Evolutionary conservation across 179 eudicot species (phyloP).

Genomic region (Nepenthes alata): DNA sequence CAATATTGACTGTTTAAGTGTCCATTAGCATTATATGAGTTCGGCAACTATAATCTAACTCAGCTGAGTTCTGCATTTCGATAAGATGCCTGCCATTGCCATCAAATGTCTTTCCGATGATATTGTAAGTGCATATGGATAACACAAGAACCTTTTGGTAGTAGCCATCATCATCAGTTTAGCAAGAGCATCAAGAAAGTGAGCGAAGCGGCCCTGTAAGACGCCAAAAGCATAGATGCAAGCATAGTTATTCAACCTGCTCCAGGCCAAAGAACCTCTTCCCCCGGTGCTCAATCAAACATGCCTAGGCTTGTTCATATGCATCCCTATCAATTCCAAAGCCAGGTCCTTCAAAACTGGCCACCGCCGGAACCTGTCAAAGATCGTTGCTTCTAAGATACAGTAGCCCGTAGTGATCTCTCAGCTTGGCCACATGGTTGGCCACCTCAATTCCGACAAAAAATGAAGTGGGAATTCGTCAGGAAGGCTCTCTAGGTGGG

Average conservation of each 20-base stretch:
- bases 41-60: too few species aligned
- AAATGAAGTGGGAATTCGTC: neutral
- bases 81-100: too few species aligned
- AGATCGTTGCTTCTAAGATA: neutral
- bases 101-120: too few species aligned
- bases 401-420: neutral
- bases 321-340: neutral
- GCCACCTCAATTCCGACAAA: neutral
- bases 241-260: neutral
- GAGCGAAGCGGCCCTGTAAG: neutral
- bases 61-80: too few species aligned
- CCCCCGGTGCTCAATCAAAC: neutral
- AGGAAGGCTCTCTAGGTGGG: neutral
- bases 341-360: neutral
- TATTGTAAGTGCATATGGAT: too few species aligned
- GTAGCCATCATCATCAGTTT: too few species aligned
- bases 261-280: neutral
- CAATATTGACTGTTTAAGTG: too few species aligned
- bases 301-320: neutral
- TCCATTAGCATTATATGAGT: too few species aligned
- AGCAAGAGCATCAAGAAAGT: neutral
- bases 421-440: neutral
- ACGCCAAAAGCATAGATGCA: neutral
- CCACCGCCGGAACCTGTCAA: neutral
- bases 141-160: too few species aligned